Evolutionary conservation across 805 yeast species (phyloP).

Genomic region (Hagleromyces aurorensis): DNA sequence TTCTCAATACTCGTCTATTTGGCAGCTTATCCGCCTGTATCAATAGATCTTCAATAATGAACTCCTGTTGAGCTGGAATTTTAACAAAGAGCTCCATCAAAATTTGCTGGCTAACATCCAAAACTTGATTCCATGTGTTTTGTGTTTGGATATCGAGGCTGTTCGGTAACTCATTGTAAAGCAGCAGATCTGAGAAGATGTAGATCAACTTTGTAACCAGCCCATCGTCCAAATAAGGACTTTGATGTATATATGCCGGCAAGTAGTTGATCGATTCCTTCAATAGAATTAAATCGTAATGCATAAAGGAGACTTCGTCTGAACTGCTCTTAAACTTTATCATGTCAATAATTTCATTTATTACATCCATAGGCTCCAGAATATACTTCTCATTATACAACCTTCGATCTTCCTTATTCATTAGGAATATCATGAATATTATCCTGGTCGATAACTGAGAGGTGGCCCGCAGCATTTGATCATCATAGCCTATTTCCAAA

Average conservation of each 20-base stretch:
- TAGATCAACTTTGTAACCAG: slow-evolving; percentile 54
- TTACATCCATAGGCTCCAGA: slow-evolving; percentile 34
- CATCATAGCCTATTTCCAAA: slow-evolving; percentile 1
- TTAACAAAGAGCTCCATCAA: slow-evolving; percentile 34
- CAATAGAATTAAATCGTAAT: slow-evolving; percentile 11
- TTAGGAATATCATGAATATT: slow-evolving; percentile 36
- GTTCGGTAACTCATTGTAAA: slow-evolving; percentile 12
- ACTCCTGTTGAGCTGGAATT: slow-evolving; percentile 45
- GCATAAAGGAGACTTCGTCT: background rate
- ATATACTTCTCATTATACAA: slow-evolving; percentile 41
- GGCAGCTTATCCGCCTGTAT: slow-evolving; percentile 44
- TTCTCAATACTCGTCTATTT: slow-evolving; percentile 32
- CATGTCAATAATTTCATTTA: slow-evolving; percentile 28
- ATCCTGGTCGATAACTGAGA: slow-evolving; percentile 32
- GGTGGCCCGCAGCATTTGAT: slow-evolving; percentile 16
- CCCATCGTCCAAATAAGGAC: slow-evolving; percentile 38
- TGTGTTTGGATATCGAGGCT: slow-evolving; percentile 9
- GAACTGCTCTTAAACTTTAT: slow-evolving; percentile 19
- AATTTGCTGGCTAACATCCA: slow-evolving; percentile 19
- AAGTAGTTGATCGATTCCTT: slow-evolving; percentile 15
- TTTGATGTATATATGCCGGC: slow-evolving; percentile 18
- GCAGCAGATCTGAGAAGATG: slow-evolving; percentile 27
- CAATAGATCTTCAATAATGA: slow-evolving; percentile 54
- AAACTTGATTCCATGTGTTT: slow-evolving; percentile 18
- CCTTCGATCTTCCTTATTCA: slow-evolving; percentile 36